Base-by-base conservation (phyloP, 331 rosid species). In the Arachis monticola region DNA sequence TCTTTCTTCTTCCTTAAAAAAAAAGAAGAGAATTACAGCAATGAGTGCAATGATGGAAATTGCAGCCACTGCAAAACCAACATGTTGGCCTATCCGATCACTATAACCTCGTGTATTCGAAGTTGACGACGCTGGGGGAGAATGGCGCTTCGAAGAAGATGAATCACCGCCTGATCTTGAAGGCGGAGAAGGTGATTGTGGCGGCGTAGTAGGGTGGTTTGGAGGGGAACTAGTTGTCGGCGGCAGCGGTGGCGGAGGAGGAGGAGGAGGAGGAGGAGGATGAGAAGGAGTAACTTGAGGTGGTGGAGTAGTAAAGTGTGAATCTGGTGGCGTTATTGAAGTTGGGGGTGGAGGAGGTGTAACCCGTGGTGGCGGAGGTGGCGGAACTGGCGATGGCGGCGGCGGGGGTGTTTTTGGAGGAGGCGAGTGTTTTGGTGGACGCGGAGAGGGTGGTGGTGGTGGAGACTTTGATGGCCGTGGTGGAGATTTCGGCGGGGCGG, bases 61-160 rank as follows among this genome's bases (percentile, higher is more conserved):
- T 48, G 87, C 90, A 5, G 86, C 93, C 0, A 87, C 4, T 1
- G 88, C 67, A 5, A 69, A 58, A 22, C 91, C 97, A 10, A 87
- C 14, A n/a, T 73, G 55, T 31, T 87, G 67, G 0, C 56, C 81
- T 0, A 82, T 40, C 0, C 67, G 58, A 17, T 46, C 10, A 14
- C 44, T 10, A 31, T 75, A 47, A 51, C 67, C 12, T 13, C 44
- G 44, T 35, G 87, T 12, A 9, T 35, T 3, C 40, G 40, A 35
- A 35, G 5, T 35, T 35, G 40, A 35, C 40, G 5, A 35, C 40
- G 40, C 40, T 5, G 82, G 40, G 0, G 44, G 8, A 4, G 58
- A 42, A 7, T 64, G 2, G 38, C 51, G 68, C 8, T 35, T 27
- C 10, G 86, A 31, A 17, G 86, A 31, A 17, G 85, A 6, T 62